Percentiles rank a stretch among this genome's conserved stretches.
Evolutionary conservation across 768 basidiomycete species (phyloP).

Genomic region (Exsudoporus frostii): DNA sequence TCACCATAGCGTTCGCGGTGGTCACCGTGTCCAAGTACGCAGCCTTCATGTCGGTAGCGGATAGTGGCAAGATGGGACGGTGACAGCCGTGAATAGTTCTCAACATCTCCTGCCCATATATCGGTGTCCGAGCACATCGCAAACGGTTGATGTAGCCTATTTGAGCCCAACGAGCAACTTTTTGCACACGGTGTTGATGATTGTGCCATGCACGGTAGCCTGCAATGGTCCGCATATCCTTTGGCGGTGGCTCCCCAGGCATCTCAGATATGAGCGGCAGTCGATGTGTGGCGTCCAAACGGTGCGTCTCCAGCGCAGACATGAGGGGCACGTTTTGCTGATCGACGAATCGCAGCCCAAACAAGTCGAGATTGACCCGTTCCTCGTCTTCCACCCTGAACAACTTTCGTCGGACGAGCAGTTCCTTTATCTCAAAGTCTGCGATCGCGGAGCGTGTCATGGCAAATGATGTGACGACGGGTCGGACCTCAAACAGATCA

Average conservation of each 20-base stretch:
- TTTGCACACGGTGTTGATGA: conserved; percentile 46
- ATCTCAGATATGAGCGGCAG: conserved; percentile 53
- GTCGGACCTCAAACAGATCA: conserved; percentile 86
- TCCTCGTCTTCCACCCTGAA: conserved; percentile 53
- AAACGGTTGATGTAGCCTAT: conserved; percentile 70
- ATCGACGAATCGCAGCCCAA: conserved; percentile 63
- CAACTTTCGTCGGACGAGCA: conserved; percentile 77
- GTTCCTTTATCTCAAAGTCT: conserved; percentile 82
- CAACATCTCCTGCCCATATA: conserved; percentile 47
- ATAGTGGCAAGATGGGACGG: conserved; percentile 51
- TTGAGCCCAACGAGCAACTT: conserved; percentile 62
- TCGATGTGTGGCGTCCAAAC: conserved; percentile 56
- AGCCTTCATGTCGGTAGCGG: conserved; percentile 37
- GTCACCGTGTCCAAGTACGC: conserved; percentile 44
- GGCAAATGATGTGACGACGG: conserved; percentile 73
- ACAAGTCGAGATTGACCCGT: conserved; percentile 53
- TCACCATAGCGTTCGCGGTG: conserved; percentile 48
- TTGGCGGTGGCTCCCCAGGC: conserved; percentile 63
- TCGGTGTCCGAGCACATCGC: conserved; percentile 54
- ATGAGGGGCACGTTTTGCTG: conserved; percentile 52
- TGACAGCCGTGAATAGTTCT: conserved; percentile 36
- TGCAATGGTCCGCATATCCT: conserved; percentile 69
- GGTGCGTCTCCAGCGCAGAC: conserved; percentile 49
- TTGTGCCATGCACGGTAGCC: conserved; percentile 61
- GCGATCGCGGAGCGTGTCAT: conserved; percentile 73